These are phyloP conservation scores for Pinus taeda DNA, from an alignment of 75 land plant genomes.

Conservation along the genomic window DNA sequence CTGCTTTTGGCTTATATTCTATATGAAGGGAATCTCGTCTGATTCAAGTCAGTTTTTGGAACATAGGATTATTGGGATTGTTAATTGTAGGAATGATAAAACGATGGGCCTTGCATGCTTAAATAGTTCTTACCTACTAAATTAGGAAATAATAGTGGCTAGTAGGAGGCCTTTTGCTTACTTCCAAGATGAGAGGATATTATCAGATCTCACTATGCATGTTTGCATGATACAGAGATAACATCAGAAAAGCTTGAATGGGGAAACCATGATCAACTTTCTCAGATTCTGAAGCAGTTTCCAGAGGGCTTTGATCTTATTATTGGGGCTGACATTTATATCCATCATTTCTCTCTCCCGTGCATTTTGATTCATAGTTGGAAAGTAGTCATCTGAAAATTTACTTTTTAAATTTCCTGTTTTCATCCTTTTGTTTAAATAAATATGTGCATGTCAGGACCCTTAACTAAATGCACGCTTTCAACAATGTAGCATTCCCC, in stretches of 20 bases:
- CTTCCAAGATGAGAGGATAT: background rate
- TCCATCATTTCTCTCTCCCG: slow-evolving; percentile 28
- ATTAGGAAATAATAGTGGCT: background rate
- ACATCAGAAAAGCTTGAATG: slow-evolving; percentile 62
- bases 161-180: background rate
- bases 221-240: slow-evolving; percentile 35
- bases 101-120: background rate
- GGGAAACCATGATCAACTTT: slow-evolving; percentile 32
- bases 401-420: background rate
- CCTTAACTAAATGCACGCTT: slow-evolving; percentile 64
- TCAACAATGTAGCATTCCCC: slow-evolving; percentile 67
- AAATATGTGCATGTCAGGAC: background rate
- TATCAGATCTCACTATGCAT: slow-evolving; percentile 6
- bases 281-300: slow-evolving; percentile 40
- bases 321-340: slow-evolving; percentile 97
- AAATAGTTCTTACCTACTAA: background rate
- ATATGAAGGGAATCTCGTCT: background rate
- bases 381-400: background rate
- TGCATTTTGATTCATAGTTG: slow-evolving; percentile 5
- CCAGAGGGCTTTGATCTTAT: slow-evolving; percentile 80
- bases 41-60: background rate
- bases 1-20: background rate
- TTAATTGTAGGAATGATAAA: background rate
- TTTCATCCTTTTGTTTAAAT: background rate
- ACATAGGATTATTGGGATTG: background rate